Conservation (phyloP, 2,329 filamentous ascomycete species). For the Colletotrichum simmondsii region DNA sequence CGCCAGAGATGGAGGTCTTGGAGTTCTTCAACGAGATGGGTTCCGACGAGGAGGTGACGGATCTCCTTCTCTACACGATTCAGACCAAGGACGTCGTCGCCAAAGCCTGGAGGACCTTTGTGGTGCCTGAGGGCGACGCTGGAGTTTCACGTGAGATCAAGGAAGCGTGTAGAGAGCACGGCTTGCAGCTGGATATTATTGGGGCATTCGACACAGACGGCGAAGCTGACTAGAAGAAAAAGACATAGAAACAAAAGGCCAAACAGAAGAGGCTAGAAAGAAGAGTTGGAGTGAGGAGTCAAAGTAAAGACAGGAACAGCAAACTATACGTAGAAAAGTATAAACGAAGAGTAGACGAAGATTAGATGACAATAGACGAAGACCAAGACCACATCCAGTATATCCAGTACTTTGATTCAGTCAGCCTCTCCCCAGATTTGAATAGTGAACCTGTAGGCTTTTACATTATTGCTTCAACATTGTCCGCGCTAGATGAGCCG, state of each 20-base stretch:
- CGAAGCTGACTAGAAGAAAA: background rate
- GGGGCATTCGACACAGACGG: slow-evolving; percentile 39
- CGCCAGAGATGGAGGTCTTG: slow-evolving; percentile 55
- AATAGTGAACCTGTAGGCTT: background rate
- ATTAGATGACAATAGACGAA: background rate
- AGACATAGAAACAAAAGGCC: background rate
- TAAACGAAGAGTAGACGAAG: background rate
- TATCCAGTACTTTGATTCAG: too few relatives aligned
- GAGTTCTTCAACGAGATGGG: slow-evolving; percentile 59
- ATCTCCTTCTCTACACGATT: slow-evolving; percentile 54
- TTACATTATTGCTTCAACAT: background rate
- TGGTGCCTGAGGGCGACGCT: slow-evolving; percentile 47
- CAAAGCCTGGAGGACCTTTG: slow-evolving; percentile 49
- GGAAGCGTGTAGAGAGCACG: slow-evolving; percentile 47
- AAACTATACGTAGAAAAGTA: background rate
- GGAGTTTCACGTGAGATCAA: slow-evolving; percentile 47
- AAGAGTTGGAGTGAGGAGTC: background rate
- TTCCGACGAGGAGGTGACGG: slow-evolving; percentile 58
- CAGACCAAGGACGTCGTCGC: slow-evolving; percentile 50
- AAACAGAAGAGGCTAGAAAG: background rate
- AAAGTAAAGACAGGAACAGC: background rate
- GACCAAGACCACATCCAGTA: background rate
- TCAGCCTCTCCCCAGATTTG: background rate
- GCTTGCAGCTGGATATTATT: slow-evolving; percentile 47
- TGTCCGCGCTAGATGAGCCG: background rate